Conservation (phyloP, 306 rosid genomes). For the Ammopiptanthus mongolicus region DNA sequence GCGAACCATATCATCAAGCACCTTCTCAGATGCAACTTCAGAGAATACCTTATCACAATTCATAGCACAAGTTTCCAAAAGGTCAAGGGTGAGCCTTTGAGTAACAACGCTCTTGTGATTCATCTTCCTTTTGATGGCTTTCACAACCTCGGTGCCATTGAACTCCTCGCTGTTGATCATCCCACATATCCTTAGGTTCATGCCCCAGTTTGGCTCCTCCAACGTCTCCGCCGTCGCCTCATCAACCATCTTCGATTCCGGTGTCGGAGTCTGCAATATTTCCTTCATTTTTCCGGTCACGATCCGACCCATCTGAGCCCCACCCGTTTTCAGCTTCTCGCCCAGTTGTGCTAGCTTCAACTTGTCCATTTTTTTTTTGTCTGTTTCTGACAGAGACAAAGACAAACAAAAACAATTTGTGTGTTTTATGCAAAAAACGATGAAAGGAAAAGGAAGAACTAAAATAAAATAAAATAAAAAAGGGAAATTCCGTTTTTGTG, state of each 20-base stretch:
- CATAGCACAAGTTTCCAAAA: constrained; percentile 64
- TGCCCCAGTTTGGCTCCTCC: constrained; percentile 68
- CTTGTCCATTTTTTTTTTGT: constrained; percentile 44
- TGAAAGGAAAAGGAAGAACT: not conserved
- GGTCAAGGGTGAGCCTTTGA: constrained; percentile 61
- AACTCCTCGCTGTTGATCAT: constrained; percentile 58
- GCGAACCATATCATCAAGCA: constrained; percentile 58
- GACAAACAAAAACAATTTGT: not conserved
- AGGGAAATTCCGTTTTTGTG: too few species aligned
- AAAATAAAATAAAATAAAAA: too few species aligned
- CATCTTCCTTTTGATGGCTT: constrained; percentile 57
- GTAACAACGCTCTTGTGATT: constrained; percentile 37
- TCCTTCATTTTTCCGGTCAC: constrained; percentile 70
- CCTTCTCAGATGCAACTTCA: constrained; percentile 76
- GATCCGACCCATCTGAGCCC: constrained; percentile 71
- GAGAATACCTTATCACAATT: constrained; percentile 83
- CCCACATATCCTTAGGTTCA: constrained; percentile 66
- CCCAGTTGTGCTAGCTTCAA: constrained; percentile 53
- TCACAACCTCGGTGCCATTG: constrained; percentile 60
- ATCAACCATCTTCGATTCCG: constrained; percentile 75
- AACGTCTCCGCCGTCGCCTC: constrained; percentile 64
- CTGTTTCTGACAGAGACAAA: not conserved
- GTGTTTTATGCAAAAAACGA: not conserved
- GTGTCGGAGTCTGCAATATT: constrained; percentile 55
- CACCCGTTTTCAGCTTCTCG: constrained; percentile 63